Conservation (phyloP, 345 rosid genomes). For the Citrus trifoliata region DNA sequence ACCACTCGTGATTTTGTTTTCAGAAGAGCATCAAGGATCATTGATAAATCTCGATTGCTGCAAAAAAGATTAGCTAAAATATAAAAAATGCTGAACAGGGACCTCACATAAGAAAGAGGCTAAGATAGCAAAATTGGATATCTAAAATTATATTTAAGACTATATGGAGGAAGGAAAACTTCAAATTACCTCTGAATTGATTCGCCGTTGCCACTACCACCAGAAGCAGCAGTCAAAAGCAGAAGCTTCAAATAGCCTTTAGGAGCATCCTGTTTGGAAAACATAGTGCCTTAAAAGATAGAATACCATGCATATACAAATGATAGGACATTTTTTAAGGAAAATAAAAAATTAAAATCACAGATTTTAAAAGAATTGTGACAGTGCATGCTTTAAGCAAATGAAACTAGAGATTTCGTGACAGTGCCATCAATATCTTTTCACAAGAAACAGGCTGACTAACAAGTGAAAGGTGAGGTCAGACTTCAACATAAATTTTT, state of each 20-base stretch:
- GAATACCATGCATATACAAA: not conserved
- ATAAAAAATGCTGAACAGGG: slow-evolving; percentile 16
- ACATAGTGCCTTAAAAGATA: slow-evolving; percentile 17
- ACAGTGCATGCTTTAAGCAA: slow-evolving; percentile 3
- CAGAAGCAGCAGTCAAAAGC: slow-evolving; percentile 95
- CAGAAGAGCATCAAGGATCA: slow-evolving; percentile 98
- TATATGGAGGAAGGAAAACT: slow-evolving; percentile 9
- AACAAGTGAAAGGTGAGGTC: not conserved
- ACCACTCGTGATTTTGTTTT: slow-evolving; percentile 90
- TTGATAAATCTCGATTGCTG: slow-evolving; percentile 98
- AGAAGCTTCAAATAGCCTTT: slow-evolving; percentile 93
- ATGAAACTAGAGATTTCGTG: not conserved
- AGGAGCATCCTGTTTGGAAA: slow-evolving; percentile 74
- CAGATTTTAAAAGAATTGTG: not conserved
- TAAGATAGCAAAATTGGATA: not conserved
- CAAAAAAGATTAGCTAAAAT: slow-evolving; percentile 29
- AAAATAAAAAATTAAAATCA: not conserved
- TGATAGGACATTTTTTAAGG: not conserved
- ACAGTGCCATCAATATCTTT: not conserved
- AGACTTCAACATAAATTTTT: not conserved
- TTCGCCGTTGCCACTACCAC: slow-evolving; percentile 77
- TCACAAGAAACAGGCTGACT: slow-evolving; percentile 8
- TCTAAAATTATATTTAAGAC: slow-evolving; percentile 13
- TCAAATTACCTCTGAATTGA: slow-evolving; percentile 80
- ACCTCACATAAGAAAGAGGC: not conserved